Evolutionary conservation across 257 asterid species (phyloP).

Genomic region (Asclepias syriaca): DNA sequence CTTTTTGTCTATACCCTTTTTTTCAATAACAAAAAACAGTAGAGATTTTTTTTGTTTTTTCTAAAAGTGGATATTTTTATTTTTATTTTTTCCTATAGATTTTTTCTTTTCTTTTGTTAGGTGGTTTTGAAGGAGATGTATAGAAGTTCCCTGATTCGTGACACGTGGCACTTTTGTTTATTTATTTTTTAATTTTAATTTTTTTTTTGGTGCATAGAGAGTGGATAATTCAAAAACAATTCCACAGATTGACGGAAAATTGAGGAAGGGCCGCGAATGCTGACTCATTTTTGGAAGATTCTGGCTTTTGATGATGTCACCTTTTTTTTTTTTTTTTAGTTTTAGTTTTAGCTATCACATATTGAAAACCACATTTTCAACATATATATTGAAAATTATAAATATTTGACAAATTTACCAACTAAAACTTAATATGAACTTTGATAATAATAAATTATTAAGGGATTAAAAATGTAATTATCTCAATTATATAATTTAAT

Average conservation of each 20-base stretch:
- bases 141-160: conserved; percentile 8
- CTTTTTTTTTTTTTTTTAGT: no score
- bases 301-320: conserved; percentile 4
- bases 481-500: no score
- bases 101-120: no score
- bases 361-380: neutral
- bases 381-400: no score
- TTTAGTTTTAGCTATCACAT: neutral
- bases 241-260: neutral
- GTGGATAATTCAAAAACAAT: neutral
- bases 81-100: neutral
- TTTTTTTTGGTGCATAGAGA: neutral
- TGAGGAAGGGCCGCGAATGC: conserved; percentile 22
- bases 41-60: neutral
- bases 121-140: neutral
- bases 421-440: no score
- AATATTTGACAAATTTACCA: no score
- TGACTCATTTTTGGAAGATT: conserved; percentile 17
- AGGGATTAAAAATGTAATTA: no score
- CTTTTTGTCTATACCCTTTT: conserved; percentile 7
- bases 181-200: no score
- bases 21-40: neutral
- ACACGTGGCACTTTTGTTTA: neutral
- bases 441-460: no score
- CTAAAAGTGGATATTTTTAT: conserved; percentile 2